A percentile compares a stretch with the other conserved stretches of the same genome.
Evolutionary conservation across 2,329 filamentous ascomycete species (phyloP).

Genomic region (Madurella mycetomatis): DNA sequence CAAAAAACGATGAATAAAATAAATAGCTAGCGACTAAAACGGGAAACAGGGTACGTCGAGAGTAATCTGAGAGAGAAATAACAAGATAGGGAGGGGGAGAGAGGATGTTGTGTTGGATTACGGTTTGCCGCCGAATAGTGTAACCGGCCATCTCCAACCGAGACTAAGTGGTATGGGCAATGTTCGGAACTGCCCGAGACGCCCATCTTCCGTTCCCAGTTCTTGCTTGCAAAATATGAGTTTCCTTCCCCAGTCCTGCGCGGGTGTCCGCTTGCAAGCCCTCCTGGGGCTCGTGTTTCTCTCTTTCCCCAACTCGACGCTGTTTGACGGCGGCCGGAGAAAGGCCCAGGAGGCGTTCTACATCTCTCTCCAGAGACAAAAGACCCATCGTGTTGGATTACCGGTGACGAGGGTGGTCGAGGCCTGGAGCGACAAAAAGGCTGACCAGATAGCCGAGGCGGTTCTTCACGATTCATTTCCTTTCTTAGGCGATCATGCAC

Average conservation of each 20-base stretch:
- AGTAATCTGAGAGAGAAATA: slow-evolving; percentile 21
- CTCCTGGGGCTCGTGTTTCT: slow-evolving; percentile 3
- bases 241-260: slow-evolving; percentile 4
- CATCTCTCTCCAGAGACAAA: slow-evolving; percentile 11
- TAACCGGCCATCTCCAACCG: slow-evolving; percentile 16
- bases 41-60: slow-evolving; percentile 17
- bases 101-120: slow-evolving; percentile 17
- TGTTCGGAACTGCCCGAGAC: slow-evolving; percentile 5
- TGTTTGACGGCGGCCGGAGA: neutral
- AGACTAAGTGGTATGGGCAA: slow-evolving; percentile 3
- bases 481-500: slow-evolving; percentile 75
- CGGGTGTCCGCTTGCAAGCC: slow-evolving; percentile 7
- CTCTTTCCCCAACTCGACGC: slow-evolving; percentile 1
- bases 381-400: slow-evolving; percentile 5
- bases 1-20: slow-evolving; percentile 20
- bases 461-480: slow-evolving; percentile 1
- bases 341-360: neutral
- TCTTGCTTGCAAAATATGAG: slow-evolving; percentile 14
- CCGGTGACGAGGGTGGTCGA: slow-evolving; percentile 5
- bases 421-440: slow-evolving; percentile 5
- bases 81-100: slow-evolving; percentile 13
- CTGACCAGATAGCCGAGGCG: slow-evolving; percentile 15
- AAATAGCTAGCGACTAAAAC: slow-evolving; percentile 23
- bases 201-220: slow-evolving; percentile 8
- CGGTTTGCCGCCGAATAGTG: slow-evolving; percentile 14